Percentiles rank a stretch among this genome's conserved stretches.
Conservation (phyloP, 192 early-diverging fungal genomes). For the Coemansia sp. region DNA sequence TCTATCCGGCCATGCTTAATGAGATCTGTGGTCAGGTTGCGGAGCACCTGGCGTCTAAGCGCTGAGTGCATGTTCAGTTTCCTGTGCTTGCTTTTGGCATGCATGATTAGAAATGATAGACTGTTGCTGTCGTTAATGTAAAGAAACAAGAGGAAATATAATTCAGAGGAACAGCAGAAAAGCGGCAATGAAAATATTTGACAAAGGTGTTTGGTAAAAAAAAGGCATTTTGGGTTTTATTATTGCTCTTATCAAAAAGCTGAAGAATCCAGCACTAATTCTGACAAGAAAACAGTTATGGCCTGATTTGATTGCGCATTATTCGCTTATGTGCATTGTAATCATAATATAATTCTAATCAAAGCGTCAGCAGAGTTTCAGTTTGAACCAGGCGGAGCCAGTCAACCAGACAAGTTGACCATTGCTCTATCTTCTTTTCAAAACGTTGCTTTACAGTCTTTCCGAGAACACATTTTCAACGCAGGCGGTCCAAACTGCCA, state of each 20-base stretch:
- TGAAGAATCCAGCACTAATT: background rate
- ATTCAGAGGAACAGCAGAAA: background rate
- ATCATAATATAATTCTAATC: no score
- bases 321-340: no score
- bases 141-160: conserved; percentile 5
- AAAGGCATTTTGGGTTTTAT: background rate
- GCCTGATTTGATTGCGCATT: no score
- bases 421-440: no score
- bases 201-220: background rate
- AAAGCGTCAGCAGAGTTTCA: no score
- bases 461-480: no score
- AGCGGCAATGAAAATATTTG: background rate
- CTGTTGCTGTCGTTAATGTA: background rate
- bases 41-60: conserved; percentile 74
- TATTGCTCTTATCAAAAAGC: background rate
- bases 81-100: conserved; percentile 37
- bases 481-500: no score
- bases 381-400: no score
- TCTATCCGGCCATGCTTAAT: conserved; percentile 87
- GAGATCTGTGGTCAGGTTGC: conserved; percentile 82
- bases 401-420: no score
- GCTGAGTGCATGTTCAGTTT: conserved; percentile 53
- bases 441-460: no score
- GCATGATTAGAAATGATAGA: conserved; percentile 21
- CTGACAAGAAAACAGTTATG: no score